Evolutionary conservation across 257 asterid genomes (phyloP).

Genomic region (Galeopsis tetrahit): DNA sequence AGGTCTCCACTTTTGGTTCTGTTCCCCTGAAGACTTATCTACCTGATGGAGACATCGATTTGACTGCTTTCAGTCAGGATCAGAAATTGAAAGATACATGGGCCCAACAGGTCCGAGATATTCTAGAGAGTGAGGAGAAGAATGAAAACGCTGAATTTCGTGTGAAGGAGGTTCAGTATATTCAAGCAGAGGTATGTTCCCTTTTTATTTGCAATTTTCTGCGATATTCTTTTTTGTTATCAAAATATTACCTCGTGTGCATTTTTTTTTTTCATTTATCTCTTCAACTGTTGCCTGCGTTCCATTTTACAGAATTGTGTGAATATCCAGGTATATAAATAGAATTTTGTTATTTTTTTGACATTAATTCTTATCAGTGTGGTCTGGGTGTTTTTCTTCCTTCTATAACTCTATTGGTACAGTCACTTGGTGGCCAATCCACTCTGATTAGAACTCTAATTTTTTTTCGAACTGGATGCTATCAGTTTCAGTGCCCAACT

Average conservation of each 20-base stretch:
- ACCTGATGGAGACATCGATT: constrained; percentile 93
- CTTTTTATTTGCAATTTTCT: constrained; percentile 10
- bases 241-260: neutral
- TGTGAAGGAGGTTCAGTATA: constrained; percentile 94
- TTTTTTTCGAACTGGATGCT: too few relatives aligned
- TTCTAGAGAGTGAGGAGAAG: constrained; percentile 79
- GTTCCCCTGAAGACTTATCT: constrained; percentile 95
- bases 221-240: neutral
- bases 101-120: constrained; percentile 83
- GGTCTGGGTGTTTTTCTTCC: constrained; percentile 3
- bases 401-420: constrained; percentile 1
- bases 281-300: neutral
- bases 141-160: constrained; percentile 79
- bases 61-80: constrained; percentile 78
- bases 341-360: constrained; percentile 9
- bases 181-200: constrained; percentile 80
- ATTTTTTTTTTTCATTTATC: neutral
- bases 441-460: constrained; percentile 3
- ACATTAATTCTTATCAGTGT: neutral
- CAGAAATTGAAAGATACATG: constrained; percentile 68
- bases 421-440: constrained; percentile 3
- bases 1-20: constrained; percentile 91
- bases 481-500: neutral
- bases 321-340: neutral
- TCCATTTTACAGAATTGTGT: constrained; percentile 16